Base-by-base conservation (phyloP, 768 basidiomycete species). In the Panaeolus papilionaceus region DNA sequence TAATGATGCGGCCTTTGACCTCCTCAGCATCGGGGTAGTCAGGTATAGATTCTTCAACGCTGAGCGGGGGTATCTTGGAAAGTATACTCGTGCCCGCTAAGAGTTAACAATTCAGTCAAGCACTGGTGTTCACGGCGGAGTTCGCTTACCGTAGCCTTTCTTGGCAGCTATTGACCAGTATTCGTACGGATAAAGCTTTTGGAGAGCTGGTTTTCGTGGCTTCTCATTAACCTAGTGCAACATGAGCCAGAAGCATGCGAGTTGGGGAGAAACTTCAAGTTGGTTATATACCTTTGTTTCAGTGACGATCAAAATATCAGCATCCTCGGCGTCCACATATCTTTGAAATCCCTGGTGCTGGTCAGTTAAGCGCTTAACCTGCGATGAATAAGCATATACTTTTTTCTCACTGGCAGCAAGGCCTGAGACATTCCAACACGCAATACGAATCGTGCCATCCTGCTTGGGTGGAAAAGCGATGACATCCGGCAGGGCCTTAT, bases 321-420 rank as follows among this genome's bases (percentile, higher is more conserved):
- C 88, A 73, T 95, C 89, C 72, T 96, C 95, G 1, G 93, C 93
- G 70, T 93, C 89, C 38, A 95, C 82, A 74, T 96, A 96, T 72
- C 81, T 75, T 71, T 88, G 90, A 79, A 96, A 94, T 0, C 94
- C 94, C 90, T 92, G 69, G 12, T 44, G 44, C 66, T 20, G 2
- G 26, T 62, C 9, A 38, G 26, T 33, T 64, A 10, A 51, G 38
- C 38, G 38, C 54, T 58, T 28, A 58, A 33, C 12, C 54, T 14
- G 33, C 5, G 3, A 37, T 45, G 63, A 38, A 49, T 61, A 63
- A 6, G 18, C 44, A 39, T 38, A 63, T 66, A 90, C 93, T 86
- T 96, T 95, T 79, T 91, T 95, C 71, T 89, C 85, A 66, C 89
- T 87, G 0, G 93, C 85, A 39, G 88, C 88, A 63, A 93, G 79